Conservation (phyloP, 108 stramenopile species). For the Craspedostauros australis region DNA sequence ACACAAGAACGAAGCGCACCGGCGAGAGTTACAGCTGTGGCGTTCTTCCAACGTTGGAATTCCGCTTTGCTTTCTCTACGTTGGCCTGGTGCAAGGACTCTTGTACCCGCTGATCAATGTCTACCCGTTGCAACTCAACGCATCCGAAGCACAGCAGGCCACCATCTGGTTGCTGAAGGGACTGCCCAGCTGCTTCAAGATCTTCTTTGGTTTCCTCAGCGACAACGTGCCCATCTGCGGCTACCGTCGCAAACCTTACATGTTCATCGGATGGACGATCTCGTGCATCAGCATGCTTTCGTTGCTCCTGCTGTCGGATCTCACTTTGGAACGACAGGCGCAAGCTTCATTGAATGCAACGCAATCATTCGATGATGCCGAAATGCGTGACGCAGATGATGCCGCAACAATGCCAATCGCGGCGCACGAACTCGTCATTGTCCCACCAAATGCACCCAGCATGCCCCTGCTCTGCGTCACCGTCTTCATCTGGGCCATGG, state of each 20-base stretch:
- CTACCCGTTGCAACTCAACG: no score
- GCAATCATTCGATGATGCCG: no score
- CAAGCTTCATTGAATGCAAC: not conserved
- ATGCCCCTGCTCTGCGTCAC: no score
- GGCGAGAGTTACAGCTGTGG: not conserved
- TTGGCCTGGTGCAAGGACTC: not conserved
- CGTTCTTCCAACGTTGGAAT: not conserved
- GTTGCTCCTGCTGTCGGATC: conserved; percentile 24
- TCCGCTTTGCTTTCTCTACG: not conserved
- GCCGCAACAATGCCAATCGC: conserved; percentile 65
- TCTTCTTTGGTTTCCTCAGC: conserved; percentile 39
- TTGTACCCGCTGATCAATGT: no score
- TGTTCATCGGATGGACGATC: conserved; percentile 29
- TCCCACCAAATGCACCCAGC: not conserved
- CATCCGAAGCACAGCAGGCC: no score
- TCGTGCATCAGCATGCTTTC: conserved; percentile 33
- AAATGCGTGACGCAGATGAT: conserved; percentile 23
- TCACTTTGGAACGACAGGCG: not conserved
- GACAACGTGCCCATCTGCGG: conserved; percentile 48
- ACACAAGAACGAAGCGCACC: no score
- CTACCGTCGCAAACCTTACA: conserved; percentile 46
- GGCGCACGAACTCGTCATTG: not conserved
- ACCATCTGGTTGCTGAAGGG: conserved; percentile 39
- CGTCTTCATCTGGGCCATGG: conserved; percentile 14
- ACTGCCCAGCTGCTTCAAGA: no score